A percentile compares a stretch with the other conserved stretches of the same genome.
These are phyloP conservation scores for Mycena olivaceomarginata DNA, from an alignment of 768 basidiomycete species.

Conservation along the genomic window DNA sequence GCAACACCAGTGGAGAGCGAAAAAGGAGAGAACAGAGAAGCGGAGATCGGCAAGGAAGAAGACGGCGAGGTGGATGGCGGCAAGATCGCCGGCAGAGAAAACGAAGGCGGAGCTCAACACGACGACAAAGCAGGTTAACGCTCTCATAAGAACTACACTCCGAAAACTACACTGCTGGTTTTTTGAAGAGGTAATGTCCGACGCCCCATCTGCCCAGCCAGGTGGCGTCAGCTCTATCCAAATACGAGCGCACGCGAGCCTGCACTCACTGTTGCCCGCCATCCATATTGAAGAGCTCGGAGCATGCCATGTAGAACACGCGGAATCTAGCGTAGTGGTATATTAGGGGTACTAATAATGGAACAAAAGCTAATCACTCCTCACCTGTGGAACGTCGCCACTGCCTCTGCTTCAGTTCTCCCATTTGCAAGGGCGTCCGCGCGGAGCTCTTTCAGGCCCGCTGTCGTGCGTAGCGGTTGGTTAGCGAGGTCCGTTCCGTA, in stretches of 20 bases:
- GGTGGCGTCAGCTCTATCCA: not conserved
- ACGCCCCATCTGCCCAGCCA: constrained; percentile 68
- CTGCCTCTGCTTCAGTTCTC: constrained; percentile 66
- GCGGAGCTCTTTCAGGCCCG: constrained; percentile 69
- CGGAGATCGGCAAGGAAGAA: not conserved
- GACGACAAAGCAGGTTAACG: not conserved
- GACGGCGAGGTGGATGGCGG: not conserved
- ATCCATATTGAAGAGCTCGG: constrained; percentile 80
- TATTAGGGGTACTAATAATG: not conserved
- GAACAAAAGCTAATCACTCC: constrained; percentile 46
- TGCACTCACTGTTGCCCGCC: constrained; percentile 75
- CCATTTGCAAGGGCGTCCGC: constrained; percentile 69
- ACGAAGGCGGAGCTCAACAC: not conserved
- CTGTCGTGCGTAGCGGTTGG: constrained; percentile 41
- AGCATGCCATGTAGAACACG: constrained; percentile 84
- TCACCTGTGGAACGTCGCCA: constrained; percentile 73
- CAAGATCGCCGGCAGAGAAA: not conserved
- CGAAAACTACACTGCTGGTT: constrained; percentile 8
- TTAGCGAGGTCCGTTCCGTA: not conserved
- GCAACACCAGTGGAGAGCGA: not conserved
- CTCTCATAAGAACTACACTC: too few relatives aligned
- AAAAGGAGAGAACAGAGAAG: not conserved
- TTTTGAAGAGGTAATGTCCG: constrained; percentile 73
- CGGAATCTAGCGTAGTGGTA: constrained; percentile 65
- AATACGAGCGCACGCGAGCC: constrained; percentile 32